Conservation (phyloP, 2,329 filamentous ascomycete genomes). For the Dothistroma pini region DNA sequence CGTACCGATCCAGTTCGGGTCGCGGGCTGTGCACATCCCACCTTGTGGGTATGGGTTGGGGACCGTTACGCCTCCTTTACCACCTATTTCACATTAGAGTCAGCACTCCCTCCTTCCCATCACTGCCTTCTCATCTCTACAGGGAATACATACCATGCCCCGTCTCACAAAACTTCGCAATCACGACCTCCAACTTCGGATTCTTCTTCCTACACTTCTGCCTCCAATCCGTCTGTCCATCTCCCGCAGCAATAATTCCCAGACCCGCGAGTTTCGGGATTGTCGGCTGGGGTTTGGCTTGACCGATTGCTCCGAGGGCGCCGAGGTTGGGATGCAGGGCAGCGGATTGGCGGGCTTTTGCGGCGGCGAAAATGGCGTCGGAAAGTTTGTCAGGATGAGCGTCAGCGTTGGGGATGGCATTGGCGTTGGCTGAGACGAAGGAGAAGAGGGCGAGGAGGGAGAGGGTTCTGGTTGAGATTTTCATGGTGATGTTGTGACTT, state of each 20-base stretch:
- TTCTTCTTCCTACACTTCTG: neutral
- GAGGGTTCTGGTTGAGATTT: neutral
- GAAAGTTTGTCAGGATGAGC: neutral
- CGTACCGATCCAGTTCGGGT: neutral
- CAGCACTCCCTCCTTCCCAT: neutral
- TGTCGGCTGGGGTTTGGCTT: neutral
- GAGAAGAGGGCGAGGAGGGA: neutral
- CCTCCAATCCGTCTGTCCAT: neutral
- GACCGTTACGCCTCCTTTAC: constrained; percentile 1
- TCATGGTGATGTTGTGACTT: neutral
- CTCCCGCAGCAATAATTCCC: neutral
- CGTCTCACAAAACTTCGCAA: neutral
- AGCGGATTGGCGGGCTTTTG: neutral
- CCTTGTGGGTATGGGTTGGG: neutral
- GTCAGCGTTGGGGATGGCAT: neutral
- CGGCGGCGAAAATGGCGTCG: neutral
- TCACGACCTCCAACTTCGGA: neutral
- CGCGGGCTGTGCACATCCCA: neutral
- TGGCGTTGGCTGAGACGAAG: neutral
- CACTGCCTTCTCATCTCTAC: neutral
- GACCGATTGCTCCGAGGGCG: neutral
- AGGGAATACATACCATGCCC: neutral
- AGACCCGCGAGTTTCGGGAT: neutral
- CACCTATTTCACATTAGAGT: too few species aligned
- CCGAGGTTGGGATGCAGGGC: neutral